Evolutionary conservation across 768 basidiomycete species (phyloP).

Genomic region (Wakefieldia striispora): DNA sequence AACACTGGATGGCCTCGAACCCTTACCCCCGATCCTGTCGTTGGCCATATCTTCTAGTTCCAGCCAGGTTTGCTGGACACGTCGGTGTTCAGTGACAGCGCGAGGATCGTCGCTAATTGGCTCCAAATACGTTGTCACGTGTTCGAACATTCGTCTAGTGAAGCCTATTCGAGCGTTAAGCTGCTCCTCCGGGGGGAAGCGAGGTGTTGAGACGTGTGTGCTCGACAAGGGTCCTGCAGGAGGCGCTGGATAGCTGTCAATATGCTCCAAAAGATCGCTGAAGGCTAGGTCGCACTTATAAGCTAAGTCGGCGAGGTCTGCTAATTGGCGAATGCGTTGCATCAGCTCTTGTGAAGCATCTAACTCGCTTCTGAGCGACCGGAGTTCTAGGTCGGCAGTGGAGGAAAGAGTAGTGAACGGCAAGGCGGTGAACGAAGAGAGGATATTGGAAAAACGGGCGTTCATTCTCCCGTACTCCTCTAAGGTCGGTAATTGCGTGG

Average conservation of each 20-base stretch:
- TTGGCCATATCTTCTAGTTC: constrained; percentile 81
- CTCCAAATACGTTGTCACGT: constrained; percentile 42
- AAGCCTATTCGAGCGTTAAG: constrained; percentile 60
- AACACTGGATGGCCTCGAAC: constrained; percentile 64
- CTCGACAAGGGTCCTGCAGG: constrained; percentile 54
- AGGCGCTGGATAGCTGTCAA: constrained; percentile 76
- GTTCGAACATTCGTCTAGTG: constrained; percentile 51
- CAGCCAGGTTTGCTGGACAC: constrained; percentile 76
- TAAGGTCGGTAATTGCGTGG: constrained; percentile 50
- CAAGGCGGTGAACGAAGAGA: constrained; percentile 44
- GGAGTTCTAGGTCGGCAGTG: constrained; percentile 55
- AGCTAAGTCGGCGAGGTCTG: constrained; percentile 47
- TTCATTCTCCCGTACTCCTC: constrained; percentile 48
- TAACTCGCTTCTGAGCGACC: constrained; percentile 60
- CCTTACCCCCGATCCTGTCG: constrained; percentile 59
- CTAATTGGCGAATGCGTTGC: constrained; percentile 52
- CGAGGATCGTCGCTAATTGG: constrained; percentile 57
- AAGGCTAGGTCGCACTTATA: constrained; percentile 68
- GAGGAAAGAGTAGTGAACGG: constrained; percentile 42
- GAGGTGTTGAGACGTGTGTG: constrained; percentile 40
- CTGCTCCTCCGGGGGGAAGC: constrained; percentile 63
- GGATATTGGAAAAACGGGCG: constrained; percentile 45
- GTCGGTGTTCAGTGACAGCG: constrained; percentile 54
- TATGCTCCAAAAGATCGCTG: constrained; percentile 81
- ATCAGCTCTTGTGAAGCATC: constrained; percentile 48